These are phyloP conservation scores for Globisporangium camurandrum DNA, from an alignment of 352 stramenopile species.

Conservation along the genomic window DNA sequence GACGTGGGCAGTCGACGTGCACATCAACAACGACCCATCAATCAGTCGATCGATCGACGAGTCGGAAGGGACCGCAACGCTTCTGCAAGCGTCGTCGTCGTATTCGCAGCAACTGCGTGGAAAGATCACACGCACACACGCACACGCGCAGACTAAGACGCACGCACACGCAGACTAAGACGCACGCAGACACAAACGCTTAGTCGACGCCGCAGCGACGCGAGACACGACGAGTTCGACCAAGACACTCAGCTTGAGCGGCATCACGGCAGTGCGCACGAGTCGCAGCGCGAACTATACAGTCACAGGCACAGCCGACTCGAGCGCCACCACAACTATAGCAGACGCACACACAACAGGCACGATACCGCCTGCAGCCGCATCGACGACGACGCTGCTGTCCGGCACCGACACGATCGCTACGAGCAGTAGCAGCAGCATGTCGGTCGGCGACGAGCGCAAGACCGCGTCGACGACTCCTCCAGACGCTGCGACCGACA, in stretches of 20 bases:
- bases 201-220: neutral
- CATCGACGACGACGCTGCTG: too few species aligned
- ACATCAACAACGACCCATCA: too few species aligned
- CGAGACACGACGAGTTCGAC: constrained; percentile 9
- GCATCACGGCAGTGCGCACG: constrained; percentile 6
- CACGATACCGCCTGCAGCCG: constrained; percentile 4
- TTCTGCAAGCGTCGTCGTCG: too few species aligned
- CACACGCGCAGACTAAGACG: neutral
- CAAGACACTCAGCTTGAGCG: constrained; percentile 6
- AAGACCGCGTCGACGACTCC: neutral
- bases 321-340: neutral
- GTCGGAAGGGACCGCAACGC: neutral
- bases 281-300: constrained; percentile 3
- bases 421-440: constrained; percentile 5
- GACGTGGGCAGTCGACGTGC: too few species aligned
- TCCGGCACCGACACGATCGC: neutral
- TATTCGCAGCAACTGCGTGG: neutral
- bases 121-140: neutral
- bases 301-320: neutral
- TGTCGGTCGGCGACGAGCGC: constrained; percentile 33
- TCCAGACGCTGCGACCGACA: too few species aligned
- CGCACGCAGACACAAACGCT: neutral
- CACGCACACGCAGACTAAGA: neutral
- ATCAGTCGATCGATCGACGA: neutral
- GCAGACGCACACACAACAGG: neutral